Evolutionary conservation across 2,329 filamentous ascomycete species (phyloP), one percentile per base, ranked within the genome.

Genomic region (Paramyrothecium roridum): DNA sequence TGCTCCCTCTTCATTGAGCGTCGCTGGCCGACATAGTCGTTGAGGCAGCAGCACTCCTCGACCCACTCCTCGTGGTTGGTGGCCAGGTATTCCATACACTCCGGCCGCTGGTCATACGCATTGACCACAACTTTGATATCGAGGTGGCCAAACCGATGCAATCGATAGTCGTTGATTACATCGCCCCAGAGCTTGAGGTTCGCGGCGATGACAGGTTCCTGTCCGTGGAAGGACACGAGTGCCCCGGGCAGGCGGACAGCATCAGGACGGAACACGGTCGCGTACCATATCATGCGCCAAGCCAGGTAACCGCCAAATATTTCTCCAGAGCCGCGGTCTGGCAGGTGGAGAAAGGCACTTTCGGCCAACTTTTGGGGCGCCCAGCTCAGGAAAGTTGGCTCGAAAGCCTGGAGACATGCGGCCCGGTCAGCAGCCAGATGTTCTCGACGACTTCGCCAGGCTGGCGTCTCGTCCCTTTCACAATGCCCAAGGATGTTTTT

Each of bases 1-100:
- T 57, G 52, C 3, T 48, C 34, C 0, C 23, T 13, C 12, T 13
- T 0, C 19, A 63, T 52, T 1, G n/a, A 17, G 4, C 54, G 48
- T 19, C 57, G 59, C 11, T 56, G n/a, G 1, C 62, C 63, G 13
- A 54, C 61, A 30, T 56, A 65, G 43, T 57, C 52, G 47, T 64
- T 59, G 17, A 65, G 52, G 34, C 57, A 59, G 4, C 26, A 12
- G 7, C 54, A 21, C 50, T 63, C 62, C n/a, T 52, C 33, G 6
- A 48, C 22, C 61, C 60, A 61, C 8, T 50, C 3, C 0, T 30
- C 6, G 16, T 45, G 52, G 12, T 56, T 46, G 2, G 30, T 17
- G 3, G 52, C 19, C 52, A 62, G 43, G 33, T 57, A 57, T 1
- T 50, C 12, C 22, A 63, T 40, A 10, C 20, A 37, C 1, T 52